Base-by-base conservation (phyloP, 2,329 filamentous ascomycete genomes). In the Fusarium coffeatum region DNA sequence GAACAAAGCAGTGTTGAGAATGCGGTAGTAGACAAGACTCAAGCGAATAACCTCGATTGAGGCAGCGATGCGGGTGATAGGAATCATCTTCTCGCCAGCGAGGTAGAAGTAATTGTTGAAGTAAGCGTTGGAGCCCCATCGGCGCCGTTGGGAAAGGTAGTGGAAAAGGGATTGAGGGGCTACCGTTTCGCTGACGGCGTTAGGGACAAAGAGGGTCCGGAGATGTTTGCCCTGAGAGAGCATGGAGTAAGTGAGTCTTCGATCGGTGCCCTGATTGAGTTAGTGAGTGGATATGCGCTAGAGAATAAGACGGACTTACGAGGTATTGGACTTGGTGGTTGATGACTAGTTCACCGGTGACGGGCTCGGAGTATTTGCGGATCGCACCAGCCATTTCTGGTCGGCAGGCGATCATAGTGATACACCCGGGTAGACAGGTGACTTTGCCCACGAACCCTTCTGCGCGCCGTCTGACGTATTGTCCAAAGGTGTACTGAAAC, bases 11-110 rank as follows among this genome's bases (percentile, higher is more conserved):
- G 78, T 78, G 65, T 79, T 79, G 41, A 77, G 61, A 10, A 79
- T 70, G 8, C 78, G 78, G 32, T 79, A 79, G 59, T 79, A 79
- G 1, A 79, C 77, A 20, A 79, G 66, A 41, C 72, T 77, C 6
- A 78, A 64, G 4, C 78, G 72, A 8, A 76, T 60, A 16, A 79
- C 71, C n/a, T 79, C 78, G 2, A 79, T 68, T 0, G 71, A 68
- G 0, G 78, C 76, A 2, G 72, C 75, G 10, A 79, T 66, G 1
- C 78, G 76, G 5, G 78, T 79, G 20, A 79, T 60, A 20, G 70
- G 84, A 58, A 81, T 86, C 76, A 79, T 79, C 28, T 77, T 76
- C 42, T 77, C 72, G 16, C 78, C 78, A 8, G 65, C 69, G 2
- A 76, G 64, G 34, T 79, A 79, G 40, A 78, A 79, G 47, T 77